Conservation (phyloP, 805 yeast species). For the Yarrowia alimentaria region DNA sequence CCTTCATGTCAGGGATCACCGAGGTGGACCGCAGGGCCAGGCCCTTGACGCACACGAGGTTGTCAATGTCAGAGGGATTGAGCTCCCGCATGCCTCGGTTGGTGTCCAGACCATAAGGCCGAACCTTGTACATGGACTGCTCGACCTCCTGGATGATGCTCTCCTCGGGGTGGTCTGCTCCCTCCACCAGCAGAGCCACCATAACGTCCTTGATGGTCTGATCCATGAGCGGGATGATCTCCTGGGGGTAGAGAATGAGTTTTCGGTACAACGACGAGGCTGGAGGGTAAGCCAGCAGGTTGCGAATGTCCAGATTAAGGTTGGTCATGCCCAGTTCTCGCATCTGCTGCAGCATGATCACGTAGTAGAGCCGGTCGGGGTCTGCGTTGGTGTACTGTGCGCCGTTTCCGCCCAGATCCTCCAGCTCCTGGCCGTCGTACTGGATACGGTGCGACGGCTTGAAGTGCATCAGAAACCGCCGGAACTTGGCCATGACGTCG, state of each 20-base stretch:
- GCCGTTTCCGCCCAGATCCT: conserved; percentile 39
- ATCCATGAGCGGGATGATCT: conserved; percentile 96
- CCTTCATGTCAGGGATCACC: conserved; percentile 95
- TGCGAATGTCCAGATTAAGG: conserved; percentile 78
- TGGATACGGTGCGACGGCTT: conserved; percentile 69
- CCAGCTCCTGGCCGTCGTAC: conserved; percentile 43
- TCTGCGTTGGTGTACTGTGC: conserved; percentile 36
- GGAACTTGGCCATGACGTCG: conserved; percentile 76
- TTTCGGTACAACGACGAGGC: conserved; percentile 81
- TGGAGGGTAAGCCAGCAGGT: conserved; percentile 69
- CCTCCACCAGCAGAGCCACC: conserved; percentile 47
- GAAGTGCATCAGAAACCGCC: conserved; percentile 81
- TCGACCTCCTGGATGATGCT: conserved; percentile 66
- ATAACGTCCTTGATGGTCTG: conserved; percentile 88
- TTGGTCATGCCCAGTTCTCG: conserved; percentile 75
- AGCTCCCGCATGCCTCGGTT: conserved; percentile 81
- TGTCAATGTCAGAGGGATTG: conserved; percentile 93
- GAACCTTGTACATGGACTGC: conserved; percentile 74
- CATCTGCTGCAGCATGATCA: conserved; percentile 70
- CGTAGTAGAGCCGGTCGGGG: conserved; percentile 74
- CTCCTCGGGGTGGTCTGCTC: conserved; percentile 28
- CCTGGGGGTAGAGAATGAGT: conserved; percentile 90
- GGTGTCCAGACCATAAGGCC: conserved; percentile 81
- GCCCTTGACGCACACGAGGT: conserved; percentile 87
- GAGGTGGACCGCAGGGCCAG: conserved; percentile 84